Evolutionary conservation across 2,329 filamentous ascomycete genomes (phyloP), one percentile per base, ranked within the genome.

Genomic region (Epichloe sylvatica): DNA sequence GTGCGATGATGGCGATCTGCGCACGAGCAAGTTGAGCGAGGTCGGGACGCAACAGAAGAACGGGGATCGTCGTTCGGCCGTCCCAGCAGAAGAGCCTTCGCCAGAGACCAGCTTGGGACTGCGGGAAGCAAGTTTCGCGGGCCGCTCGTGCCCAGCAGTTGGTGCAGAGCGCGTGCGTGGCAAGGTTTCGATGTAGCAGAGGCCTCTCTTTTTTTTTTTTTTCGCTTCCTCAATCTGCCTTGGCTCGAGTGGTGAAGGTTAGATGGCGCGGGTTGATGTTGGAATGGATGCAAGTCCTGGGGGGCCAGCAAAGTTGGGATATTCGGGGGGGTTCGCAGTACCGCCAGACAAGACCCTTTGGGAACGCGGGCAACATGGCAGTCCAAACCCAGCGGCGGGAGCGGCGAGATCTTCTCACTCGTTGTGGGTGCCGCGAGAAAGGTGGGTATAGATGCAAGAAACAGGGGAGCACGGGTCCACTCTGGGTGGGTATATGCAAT

Each of bases 31-130:
- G 52, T 46, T 44, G 50, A 51, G 52, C 42, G 51, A 57, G 43
- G 55, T 50, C 52, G 54, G 55, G 51, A 51, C 50, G 51, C 53
- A 58, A 54, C 4, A 49, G 53, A 54, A 53, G 53, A 54, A 54
- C 46, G 53, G 54, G 47, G 53, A 51, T 52, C 44, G 50, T 49
- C 43, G 46, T 43, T 21, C 30, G 44, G 37, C 36, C 42, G 19
- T 34, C 34, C 38, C 21, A 49, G 47, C 25, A 45, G 34, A 42
- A 42, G 19, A 21, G 23, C 13, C 30, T 44, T 44, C n/a, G 49
- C 34, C 19, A 38, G 39, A 30, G 21, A 43, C 21, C 30, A 4
- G 9, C 30, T 30, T 30, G 30, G 11, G 30, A 30, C 30, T 30
- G 30, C 30, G 41, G 30, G 45, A 25, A 41, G 47, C 43, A 45